Evolutionary conservation across 1,139 yeast genomes (phyloP), one percentile per base, ranked within the genome.

Genomic region (Hemisphaericaspora lyxosophila): DNA sequence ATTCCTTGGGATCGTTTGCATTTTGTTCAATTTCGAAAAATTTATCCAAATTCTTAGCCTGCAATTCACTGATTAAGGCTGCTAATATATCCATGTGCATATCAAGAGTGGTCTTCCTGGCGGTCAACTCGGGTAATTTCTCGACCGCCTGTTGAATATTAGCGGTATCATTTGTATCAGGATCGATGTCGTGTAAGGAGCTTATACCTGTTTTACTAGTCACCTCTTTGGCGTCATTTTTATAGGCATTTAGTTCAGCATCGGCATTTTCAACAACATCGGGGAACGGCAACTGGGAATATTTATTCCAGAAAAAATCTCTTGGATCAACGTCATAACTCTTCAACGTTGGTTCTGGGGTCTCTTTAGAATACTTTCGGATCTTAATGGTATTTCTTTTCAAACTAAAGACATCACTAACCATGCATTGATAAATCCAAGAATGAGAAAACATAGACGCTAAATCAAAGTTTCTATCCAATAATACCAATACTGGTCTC

Each of bases 241-340:
- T 90, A 62, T 92, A 92, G 40, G 75, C 72, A 46, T 83, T 80
- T 44, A 90, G 72, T 45, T 89, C 97, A 13, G 74, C 66, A 56
- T 94, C 97, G 18, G 95, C 92, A 60, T 87, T 87, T 57, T 92
- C 98, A 24, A 95, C 98, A 16, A 94, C 97, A 58, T 92, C 97
- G 1, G 98, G 98, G 70, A 92, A 92, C 28, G 98, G 97, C 42
- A 88, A 68, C 41, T 85, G 85, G 9, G 95, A 74, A 61, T 92
- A 90, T 44, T 75, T 73, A 46, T 66, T 70, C 98, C 98, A 92
- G 64, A 92, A 92, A 57, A 86, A 87, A 65, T 92, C 98, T 42
- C 77, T 78, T 13, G 96, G 96, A 53, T 90, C 98, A 35, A 92
- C 75, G 58, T 92, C 98, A 55, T 83, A 84, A 43, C 77, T 74